A percentile compares a stretch with the other conserved stretches of the same genome.
Conservation (phyloP, 805 yeast genomes). For the Yamadazyma tumulicola region DNA sequence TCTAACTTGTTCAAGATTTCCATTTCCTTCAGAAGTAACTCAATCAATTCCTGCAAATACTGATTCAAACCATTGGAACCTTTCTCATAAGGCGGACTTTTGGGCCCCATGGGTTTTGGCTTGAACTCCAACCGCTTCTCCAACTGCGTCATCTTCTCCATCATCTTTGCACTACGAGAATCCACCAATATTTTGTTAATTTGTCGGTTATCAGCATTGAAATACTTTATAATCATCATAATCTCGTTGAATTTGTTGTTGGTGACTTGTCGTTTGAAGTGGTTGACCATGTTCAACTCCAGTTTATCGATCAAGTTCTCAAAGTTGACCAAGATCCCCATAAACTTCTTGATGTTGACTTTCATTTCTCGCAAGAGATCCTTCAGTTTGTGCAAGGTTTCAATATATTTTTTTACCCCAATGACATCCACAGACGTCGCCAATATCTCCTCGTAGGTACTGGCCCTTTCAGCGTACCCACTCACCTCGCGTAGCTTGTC, state of each 20-base stretch:
- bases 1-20: constrained; percentile 39
- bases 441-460: constrained; percentile 36
- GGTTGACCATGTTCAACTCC: constrained; percentile 50
- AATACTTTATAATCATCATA: constrained; percentile 43
- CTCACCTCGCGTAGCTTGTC: constrained; percentile 48
- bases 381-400: constrained; percentile 36
- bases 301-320: constrained; percentile 53
- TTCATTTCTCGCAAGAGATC: constrained; percentile 44
- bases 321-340: constrained; percentile 63
- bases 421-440: constrained; percentile 32
- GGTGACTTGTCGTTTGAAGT: constrained; percentile 40
- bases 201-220: constrained; percentile 22
- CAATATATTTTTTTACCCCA: constrained; percentile 37
- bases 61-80: constrained; percentile 56
- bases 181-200: constrained; percentile 17
- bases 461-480: constrained; percentile 46
- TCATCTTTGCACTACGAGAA: constrained; percentile 28
- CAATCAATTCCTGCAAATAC: constrained; percentile 51
- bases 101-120: constrained; percentile 22
- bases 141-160: constrained; percentile 41
- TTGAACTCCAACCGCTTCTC: constrained; percentile 13
- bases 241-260: constrained; percentile 38
- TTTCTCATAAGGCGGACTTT: constrained; percentile 48
- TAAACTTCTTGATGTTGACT: constrained; percentile 49
- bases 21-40: constrained; percentile 48